These are phyloP conservation scores for Saraca asoca DNA, from an alignment of 331 rosid genomes.

Conservation along the genomic window DNA sequence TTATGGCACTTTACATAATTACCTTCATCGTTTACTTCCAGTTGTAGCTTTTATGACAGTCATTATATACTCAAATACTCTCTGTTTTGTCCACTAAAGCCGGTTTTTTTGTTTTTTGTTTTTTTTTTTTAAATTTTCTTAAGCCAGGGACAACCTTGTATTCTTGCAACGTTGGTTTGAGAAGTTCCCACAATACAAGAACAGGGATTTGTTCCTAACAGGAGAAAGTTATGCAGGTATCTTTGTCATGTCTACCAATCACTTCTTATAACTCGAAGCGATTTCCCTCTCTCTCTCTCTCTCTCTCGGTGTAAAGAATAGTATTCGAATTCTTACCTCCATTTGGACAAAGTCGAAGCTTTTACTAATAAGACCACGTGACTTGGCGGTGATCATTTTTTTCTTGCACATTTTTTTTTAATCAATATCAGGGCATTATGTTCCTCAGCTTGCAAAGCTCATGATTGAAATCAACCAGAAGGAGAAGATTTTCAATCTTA, in stretches of 20 bases:
- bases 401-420: neutral
- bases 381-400: no score
- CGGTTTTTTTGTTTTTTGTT: constrained; percentile 32
- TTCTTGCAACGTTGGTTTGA: constrained; percentile 81
- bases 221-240: constrained; percentile 99
- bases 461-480: constrained; percentile 60
- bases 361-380: no score
- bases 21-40: constrained; percentile 29
- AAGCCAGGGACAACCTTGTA: constrained; percentile 86
- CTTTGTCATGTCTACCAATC: constrained; percentile 6
- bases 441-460: constrained; percentile 89
- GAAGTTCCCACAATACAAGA: constrained; percentile 63
- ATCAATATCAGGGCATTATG: constrained; percentile 69
- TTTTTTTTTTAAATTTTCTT: constrained; percentile 36
- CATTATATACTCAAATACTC: constrained; percentile 12
- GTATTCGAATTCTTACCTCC: no score
- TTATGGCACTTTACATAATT: constrained; percentile 39
- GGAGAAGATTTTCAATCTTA: constrained; percentile 67
- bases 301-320: no score
- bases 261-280: neutral
- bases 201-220: constrained; percentile 59
- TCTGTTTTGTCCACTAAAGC: constrained; percentile 34
- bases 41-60: constrained; percentile 16
- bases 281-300: no score
- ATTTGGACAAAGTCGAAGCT: no score